Percentiles rank a stretch among this genome's conserved stretches.
phyloP scores from a whole-genome alignment of 805 yeast genomes.

The Lachancea sp. region DNA sequence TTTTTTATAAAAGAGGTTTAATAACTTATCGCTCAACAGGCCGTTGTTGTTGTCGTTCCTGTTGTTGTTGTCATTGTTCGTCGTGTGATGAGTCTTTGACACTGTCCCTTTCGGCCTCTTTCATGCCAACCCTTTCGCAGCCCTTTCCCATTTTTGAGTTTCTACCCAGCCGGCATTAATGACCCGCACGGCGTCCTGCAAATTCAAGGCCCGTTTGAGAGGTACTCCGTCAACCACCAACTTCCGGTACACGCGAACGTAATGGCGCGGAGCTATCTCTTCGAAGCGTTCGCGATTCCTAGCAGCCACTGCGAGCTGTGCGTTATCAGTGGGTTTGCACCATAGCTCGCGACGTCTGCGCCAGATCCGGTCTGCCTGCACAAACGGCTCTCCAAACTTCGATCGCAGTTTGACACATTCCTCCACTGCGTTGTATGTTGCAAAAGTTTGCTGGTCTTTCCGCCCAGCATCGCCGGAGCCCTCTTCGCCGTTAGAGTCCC shows the following conservation, averaged over 20 bases:
- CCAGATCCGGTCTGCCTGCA: slow-evolving; percentile 62
- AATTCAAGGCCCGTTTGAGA: slow-evolving; percentile 63
- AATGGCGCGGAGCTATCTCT: slow-evolving; percentile 43
- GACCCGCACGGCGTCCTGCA: slow-evolving; percentile 63
- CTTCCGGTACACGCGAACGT: slow-evolving; percentile 56
- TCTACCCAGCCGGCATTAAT: slow-evolving; percentile 82
- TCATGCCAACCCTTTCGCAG: slow-evolving; percentile 32
- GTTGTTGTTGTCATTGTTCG: too few relatives aligned
- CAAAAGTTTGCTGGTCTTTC: slow-evolving; percentile 15
- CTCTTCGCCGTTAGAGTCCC: slow-evolving; percentile 10
- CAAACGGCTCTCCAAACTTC: slow-evolving; percentile 35
- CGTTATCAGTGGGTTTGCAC: slow-evolving; percentile 36
- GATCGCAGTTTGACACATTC: slow-evolving; percentile 30
- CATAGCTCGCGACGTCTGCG: slow-evolving; percentile 60
- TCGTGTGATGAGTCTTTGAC: too few relatives aligned
- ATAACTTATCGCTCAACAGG: too few relatives aligned
- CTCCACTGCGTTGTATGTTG: slow-evolving; percentile 28
- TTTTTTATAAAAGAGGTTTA: too few relatives aligned
- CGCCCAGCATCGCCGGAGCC: slow-evolving; percentile 13
- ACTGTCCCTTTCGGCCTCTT: too few relatives aligned
- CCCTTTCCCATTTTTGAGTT: slow-evolving; percentile 65
- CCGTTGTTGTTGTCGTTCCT: too few relatives aligned
- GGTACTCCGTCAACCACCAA: slow-evolving; percentile 65
- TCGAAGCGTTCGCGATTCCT: slow-evolving; percentile 19
- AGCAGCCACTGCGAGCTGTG: slow-evolving; percentile 13